These are phyloP conservation scores for Ceratocystis ficicola DNA, from an alignment of 2,329 filamentous ascomycete genomes.

Conservation along the genomic window DNA sequence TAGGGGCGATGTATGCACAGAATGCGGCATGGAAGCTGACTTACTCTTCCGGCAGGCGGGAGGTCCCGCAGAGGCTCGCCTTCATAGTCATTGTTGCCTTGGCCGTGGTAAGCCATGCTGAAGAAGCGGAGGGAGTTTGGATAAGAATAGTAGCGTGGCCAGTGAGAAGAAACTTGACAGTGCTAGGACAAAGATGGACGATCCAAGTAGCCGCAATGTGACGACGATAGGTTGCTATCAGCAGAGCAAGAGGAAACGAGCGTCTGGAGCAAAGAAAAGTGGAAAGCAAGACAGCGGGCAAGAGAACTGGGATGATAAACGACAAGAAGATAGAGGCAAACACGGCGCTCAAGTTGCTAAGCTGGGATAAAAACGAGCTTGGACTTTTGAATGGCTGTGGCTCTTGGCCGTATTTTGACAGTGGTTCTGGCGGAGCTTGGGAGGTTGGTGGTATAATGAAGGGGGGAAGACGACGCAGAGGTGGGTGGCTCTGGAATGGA, in stretches of 20 bases:
- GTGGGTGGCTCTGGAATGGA: not conserved
- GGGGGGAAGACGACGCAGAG: slow-evolving; percentile 11
- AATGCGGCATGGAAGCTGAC: slow-evolving; percentile 27
- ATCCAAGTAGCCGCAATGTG: not conserved
- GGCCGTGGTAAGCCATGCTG: slow-evolving; percentile 49
- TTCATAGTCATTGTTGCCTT: slow-evolving; percentile 44
- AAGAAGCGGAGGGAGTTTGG: slow-evolving; percentile 22
- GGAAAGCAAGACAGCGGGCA: not conserved
- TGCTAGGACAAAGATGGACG: not conserved
- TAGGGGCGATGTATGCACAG: not conserved
- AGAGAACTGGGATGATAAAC: not conserved
- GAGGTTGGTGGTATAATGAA: slow-evolving; percentile 17
- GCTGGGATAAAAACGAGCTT: slow-evolving; percentile 3
- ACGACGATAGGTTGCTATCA: not conserved
- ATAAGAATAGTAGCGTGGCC: not conserved
- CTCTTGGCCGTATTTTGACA: slow-evolving; percentile 8
- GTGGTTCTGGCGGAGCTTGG: not conserved
- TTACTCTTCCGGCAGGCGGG: slow-evolving; percentile 47
- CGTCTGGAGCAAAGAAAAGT: not conserved
- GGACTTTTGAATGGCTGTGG: not conserved
- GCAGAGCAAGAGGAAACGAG: not conserved
- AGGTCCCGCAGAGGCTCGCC: slow-evolving; percentile 58
- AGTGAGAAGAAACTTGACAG: not conserved
- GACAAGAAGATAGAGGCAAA: not conserved
- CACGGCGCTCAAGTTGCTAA: not conserved